A percentile compares a stretch with the other conserved stretches of the same genome.
Conservation (phyloP, 106 monocot genomes). For the Acorus gramineus region DNA sequence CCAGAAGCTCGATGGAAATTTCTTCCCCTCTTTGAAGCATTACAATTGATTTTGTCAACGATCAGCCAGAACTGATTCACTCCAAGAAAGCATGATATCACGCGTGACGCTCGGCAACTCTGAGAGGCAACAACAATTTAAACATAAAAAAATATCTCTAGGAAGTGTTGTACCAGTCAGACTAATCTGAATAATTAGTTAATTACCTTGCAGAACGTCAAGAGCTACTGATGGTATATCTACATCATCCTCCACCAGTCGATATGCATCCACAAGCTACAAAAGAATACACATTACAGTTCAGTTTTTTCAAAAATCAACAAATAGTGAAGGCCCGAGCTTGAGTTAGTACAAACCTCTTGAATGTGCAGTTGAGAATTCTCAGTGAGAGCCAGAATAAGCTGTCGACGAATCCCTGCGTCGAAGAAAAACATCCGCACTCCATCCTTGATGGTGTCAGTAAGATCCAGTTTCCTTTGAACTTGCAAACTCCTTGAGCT, state of each 20-base stretch:
- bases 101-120: constrained; percentile 70
- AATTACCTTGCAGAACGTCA: constrained; percentile 66
- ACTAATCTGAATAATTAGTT: neutral
- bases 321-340: neutral
- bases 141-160: too few relatives aligned
- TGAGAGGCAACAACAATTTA: constrained; percentile 18
- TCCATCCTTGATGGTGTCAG: constrained; percentile 95
- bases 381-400: constrained; percentile 92
- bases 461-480: constrained; percentile 78
- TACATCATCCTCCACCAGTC: constrained; percentile 77
- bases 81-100: constrained; percentile 89
- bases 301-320: too few relatives aligned
- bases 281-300: constrained; percentile 4
- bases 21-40: too few relatives aligned
- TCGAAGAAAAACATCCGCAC: constrained; percentile 81
- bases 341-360: constrained; percentile 49
- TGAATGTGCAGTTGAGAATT: constrained; percentile 90
- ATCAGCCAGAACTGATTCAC: constrained; percentile 75
- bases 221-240: constrained; percentile 73
- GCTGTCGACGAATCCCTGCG: constrained; percentile 75
- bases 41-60: constrained; percentile 10
- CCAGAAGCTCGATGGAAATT: too few relatives aligned
- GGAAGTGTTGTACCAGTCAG: neutral
- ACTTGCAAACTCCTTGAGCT: constrained; percentile 26
- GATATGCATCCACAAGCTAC: constrained; percentile 86